phyloP scores from a whole-genome alignment of 2,329 filamentous ascomycete genomes.

The Xylaria sp. region DNA sequence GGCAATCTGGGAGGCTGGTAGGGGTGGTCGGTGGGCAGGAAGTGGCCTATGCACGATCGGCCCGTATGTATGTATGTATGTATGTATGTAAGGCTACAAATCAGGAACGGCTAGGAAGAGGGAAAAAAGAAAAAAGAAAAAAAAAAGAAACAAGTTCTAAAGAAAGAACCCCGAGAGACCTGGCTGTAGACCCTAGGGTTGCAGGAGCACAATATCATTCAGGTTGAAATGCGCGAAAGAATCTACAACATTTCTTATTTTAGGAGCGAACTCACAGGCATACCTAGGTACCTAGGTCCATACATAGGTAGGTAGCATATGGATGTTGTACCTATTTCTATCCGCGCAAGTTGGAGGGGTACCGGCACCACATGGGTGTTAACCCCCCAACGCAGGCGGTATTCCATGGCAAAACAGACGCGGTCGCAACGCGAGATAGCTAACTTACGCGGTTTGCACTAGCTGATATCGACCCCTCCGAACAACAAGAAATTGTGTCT shows the following conservation, averaged over 20 bases:
- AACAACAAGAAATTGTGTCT: background rate
- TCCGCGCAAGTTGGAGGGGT: background rate
- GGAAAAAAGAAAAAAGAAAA: background rate
- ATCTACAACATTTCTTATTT: background rate
- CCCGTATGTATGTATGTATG: too few relatives aligned
- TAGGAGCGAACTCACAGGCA: background rate
- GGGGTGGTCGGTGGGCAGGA: background rate
- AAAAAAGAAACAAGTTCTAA: background rate
- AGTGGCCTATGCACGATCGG: background rate
- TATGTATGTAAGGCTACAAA: background rate
- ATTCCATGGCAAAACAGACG: slow-evolving; percentile 12
- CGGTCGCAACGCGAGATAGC: slow-evolving; percentile 21
- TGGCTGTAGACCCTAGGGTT: background rate
- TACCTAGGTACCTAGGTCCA: background rate
- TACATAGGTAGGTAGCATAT: background rate
- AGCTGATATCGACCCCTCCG: background rate
- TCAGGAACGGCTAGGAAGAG: background rate
- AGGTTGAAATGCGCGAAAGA: background rate
- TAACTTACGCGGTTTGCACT: background rate
- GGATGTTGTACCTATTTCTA: background rate
- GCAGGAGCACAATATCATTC: background rate
- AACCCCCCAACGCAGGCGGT: slow-evolving; percentile 3
- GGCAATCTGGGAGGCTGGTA: background rate
- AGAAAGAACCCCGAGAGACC: background rate
- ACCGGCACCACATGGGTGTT: background rate